Base-by-base conservation (phyloP, 331 rosid genomes). In the Quercus lobata region DNA sequence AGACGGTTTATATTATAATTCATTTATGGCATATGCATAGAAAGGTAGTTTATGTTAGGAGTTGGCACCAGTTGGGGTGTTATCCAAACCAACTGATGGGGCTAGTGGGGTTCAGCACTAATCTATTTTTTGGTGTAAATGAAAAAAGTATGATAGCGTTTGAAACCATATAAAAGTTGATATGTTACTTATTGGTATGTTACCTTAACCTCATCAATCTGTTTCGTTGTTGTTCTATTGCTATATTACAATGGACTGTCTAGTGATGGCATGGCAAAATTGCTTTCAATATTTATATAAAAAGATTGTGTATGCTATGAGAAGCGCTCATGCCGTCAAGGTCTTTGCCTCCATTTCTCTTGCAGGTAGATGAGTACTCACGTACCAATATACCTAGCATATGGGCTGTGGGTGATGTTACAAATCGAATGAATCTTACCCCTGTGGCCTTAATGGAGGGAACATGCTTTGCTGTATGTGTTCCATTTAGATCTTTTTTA, bases 391-490 rank as follows among this genome's bases (percentile, higher is more conserved):
- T 91, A 58, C 92, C 97, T 69, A 95, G 88, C 86, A 90, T 95
- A 81, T 95, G 98, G 96, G 99, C 99, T 80, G 91, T 95, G 61
- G 99, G 99, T 75, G 99, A 95, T 87, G 98, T 93, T 79, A 95
- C 99, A 76, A 89, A 95, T 71, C 90, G 99, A 58, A 76, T 84
- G 74, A 95, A 95, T 85, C 98, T 95, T 72, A 95, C 99, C 22
- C 99, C 98, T 0, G 98, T 95, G 83, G 99, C 99, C 83, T 82
- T 95, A 80, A 87, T 95, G 98, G 99, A 95, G 87, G 96, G 96
- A 82, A 85, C 93, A 16, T 84, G 72, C 83, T 91, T 95, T 80
- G 97, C 97, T 21, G 99, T 95, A 88, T 76, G 98, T 85, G 62
- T 76, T 78, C 54, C 49, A 52, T 70, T 29, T 80, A 58, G 68